Evolutionary conservation across 768 basidiomycete genomes (phyloP), one percentile per base, ranked within the genome.

Genomic region (Thelephora aurantiotincta): DNA sequence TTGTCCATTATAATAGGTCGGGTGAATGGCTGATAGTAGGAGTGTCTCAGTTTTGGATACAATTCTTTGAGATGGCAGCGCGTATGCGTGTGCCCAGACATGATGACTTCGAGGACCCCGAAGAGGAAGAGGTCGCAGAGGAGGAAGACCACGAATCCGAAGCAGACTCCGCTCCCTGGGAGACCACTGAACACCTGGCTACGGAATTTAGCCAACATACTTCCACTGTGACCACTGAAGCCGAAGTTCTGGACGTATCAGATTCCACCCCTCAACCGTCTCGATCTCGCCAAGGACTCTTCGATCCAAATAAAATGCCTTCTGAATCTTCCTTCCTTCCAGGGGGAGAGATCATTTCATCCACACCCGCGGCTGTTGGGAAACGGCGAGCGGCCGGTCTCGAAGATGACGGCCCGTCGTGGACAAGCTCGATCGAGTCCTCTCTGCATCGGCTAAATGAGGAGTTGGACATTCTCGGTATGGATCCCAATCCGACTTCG

Each of bases 51-150:
- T 97, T 97, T 61, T 98, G 94, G 93, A 82, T 82, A 3, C 83
- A 87, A 0, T 98, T 99, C 70, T 97, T 92, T 59, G 92, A 97
- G 58, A 78, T 85, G 50, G 90, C 92, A 7, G 93, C 94, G 3
- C 82, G 89, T 55, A 82, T 91, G 23, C 78, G 81, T 35, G 82
- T 92, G 38, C 80, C 83, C 3, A 78, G 77, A 1, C 78, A 72
- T 33, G 87, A 79, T 12, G 81, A 87, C 48, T 72, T 77, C 50
- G 76, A 50, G 33, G 81, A 87, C 48, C 72, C 77, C 50, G 76
- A 50, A 33, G 43, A 57, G 2, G 36, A 48, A 11, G 51, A 58
- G 6, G 63, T 50, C 5, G 34, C 51, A 33, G 48, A 52, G 23
- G 48, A 53, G 18, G 47, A 49, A 13, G 22, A 42, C 43, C 22